phyloP scores from a whole-genome alignment of 495 filamentous ascomycete species.

The Penicillium angulare region DNA sequence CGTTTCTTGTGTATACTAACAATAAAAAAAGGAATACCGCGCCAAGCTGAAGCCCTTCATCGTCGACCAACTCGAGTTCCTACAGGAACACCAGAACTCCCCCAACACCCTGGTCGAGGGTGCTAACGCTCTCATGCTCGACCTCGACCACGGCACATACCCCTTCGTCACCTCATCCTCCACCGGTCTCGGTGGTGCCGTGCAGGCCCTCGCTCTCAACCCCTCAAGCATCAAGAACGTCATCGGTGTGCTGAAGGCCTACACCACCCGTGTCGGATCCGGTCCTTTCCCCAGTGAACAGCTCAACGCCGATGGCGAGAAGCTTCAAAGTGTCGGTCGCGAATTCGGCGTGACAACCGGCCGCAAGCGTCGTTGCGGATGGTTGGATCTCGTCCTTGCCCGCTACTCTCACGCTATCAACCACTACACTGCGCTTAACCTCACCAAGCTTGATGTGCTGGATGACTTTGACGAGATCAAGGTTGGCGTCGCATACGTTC shows the following conservation, averaged over 20 bases:
- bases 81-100: conserved; percentile 52
- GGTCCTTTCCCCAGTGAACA: conserved; percentile 88
- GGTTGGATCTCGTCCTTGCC: conserved; percentile 86
- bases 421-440: conserved; percentile 74
- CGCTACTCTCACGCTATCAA: conserved; percentile 71
- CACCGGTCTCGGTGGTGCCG: conserved; percentile 71
- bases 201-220: conserved; percentile 64
- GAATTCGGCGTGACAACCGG: conserved; percentile 86
- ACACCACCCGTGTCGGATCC: conserved; percentile 70
- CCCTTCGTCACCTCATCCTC: conserved; percentile 83
- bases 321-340: conserved; percentile 59
- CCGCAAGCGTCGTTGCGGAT: conserved; percentile 79
- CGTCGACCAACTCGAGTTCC: conserved; percentile 59
- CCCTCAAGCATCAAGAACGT: conserved; percentile 53
- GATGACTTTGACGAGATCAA: conserved; percentile 80
- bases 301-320: conserved; percentile 61
- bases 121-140: conserved; percentile 83
- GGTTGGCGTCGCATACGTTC: conserved; percentile 69
- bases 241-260: conserved; percentile 86
- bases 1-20: conserved; percentile 17
- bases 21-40: conserved; percentile 70
- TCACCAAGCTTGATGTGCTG: conserved; percentile 87
- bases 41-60: conserved; percentile 63
- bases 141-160: conserved; percentile 77
- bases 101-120: conserved; percentile 78